Evolutionary conservation across 805 yeast genomes (phyloP), one percentile per base, ranked within the genome.

Genomic region (Zygoascus biomembranicola): DNA sequence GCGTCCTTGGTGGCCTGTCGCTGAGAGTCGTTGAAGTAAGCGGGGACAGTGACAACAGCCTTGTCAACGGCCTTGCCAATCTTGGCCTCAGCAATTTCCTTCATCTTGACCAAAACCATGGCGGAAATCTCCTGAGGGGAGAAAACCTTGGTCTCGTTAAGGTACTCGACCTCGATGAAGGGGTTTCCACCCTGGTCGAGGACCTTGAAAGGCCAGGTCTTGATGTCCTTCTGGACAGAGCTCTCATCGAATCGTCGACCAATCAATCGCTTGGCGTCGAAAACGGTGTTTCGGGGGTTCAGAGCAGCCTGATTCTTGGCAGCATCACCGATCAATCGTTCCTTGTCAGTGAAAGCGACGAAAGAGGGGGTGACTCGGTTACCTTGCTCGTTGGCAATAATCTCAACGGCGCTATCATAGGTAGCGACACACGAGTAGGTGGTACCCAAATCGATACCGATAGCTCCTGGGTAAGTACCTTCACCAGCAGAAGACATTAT

Each of bases 401-500:
- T 90, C 75, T 90, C 97, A 52, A 90, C 97, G 63, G 92, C 95
- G 69, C 87, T 87, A 66, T 89, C 78, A 78, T 89, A 89, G 69
- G 89, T 95, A 65, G 96, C 97, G 59, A 90, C 97, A 82, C 97
- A 90, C 51, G 96, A 89, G 78, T 89, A 89, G 56, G 96, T 89
- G 68, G 95, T 87, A 82, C 95, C 95, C 77, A 87, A 80, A 81
- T 90, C 98, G 84, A 92, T 92, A 85, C 99, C 99, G 74, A 89
- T 87, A 77, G 94, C 94, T 86, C 97, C 97, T 84, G 90, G 94
- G 85, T 87, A 90, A 80, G 90, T 94, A 85, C 96, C 96, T 82
- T 90, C 97, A 85, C 66, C 65, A 55, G 66, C 66, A 60, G 66
- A 55, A 55, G 70, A 62, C 63, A 60, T 58, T 54, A 56, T 52